A percentile compares a stretch with the other conserved stretches of the same genome.
These are phyloP conservation scores for Mycena polygramma DNA, from an alignment of 768 basidiomycete species.

Conservation along the genomic window DNA sequence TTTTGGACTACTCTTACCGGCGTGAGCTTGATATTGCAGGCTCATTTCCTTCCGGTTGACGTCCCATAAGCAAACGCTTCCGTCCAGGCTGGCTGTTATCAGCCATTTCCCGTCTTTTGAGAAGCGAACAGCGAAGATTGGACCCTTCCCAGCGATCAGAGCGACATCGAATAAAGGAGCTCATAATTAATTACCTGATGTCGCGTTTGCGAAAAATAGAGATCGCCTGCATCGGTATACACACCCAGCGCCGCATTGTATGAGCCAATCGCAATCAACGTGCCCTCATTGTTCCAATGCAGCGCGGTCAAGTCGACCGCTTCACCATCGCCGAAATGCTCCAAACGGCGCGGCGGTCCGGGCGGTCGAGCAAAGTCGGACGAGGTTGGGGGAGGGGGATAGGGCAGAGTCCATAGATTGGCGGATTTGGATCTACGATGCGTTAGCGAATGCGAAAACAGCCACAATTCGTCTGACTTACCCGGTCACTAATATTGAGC, in stretches of 20 bases:
- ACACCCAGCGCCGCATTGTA: constrained; percentile 82
- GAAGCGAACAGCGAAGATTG: constrained; percentile 84
- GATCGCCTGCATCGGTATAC: constrained; percentile 66
- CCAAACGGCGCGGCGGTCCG: constrained; percentile 59
- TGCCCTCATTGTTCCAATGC: constrained; percentile 83
- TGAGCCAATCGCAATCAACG: constrained; percentile 82
- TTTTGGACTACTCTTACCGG: constrained; percentile 56
- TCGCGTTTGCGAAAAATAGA: constrained; percentile 72
- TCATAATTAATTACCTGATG: constrained; percentile 67
- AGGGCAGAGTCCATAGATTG: constrained; percentile 78
- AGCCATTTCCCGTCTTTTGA: constrained; percentile 82
- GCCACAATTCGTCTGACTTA: constrained; percentile 47
- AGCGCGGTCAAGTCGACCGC: constrained; percentile 79
- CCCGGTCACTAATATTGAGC: constrained; percentile 82
- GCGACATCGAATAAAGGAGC: constrained; percentile 26
- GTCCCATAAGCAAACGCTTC: constrained; percentile 85
- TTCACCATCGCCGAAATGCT: constrained; percentile 61
- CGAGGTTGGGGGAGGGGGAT: constrained; percentile 46
- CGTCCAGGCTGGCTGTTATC: constrained; percentile 82
- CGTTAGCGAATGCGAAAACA: constrained; percentile 22
- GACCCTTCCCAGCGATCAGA: constrained; percentile 68
- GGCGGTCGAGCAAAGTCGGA: constrained; percentile 49
- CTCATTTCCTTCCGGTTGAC: constrained; percentile 70
- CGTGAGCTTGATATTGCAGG: constrained; percentile 75
- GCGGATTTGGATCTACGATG: constrained; percentile 80